Base-by-base conservation (phyloP, 305 asterid species). In the Andrographis paniculata region DNA sequence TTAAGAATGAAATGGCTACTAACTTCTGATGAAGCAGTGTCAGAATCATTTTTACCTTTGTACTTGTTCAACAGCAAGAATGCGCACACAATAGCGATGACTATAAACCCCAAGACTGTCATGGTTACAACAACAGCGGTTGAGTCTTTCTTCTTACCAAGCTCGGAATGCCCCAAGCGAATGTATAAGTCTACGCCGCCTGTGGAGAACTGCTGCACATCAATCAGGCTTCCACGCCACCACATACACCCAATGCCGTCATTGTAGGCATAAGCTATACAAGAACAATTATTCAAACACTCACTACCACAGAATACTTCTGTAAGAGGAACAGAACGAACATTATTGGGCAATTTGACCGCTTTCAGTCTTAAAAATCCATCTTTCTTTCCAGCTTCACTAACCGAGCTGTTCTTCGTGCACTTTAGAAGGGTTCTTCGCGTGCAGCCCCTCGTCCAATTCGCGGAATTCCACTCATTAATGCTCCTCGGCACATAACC, bases 261-360 rank as follows among this genome's bases (percentile, higher is more conserved):
- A 30, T 64, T 62, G 46, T 48, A 60, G 1, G 87, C 62, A 58
- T 72, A 83, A 0, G 84, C 92, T 9, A 63, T 14, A 55, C 94
- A 80, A 20, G 80, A 72, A 57, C 92, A 80, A 19, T 73, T 56
- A 5, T 33, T 14, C 38, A 7, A 40, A 52, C 94, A 80, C 36
- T 18, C 51, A 7, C n/a, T 30, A 20, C 68, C 27, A 24, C 92
- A 83, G 13, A 15, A n/a, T 55, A 54, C 16, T 12, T 58, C 15
- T 63, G 38, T 8, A 67, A 64, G 28, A 74, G 75, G 47, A 82
- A 91, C 0, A 91, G 95, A 28, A 85, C 79, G n/a, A n/a, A n/a
- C n/a, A n/a, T n/a, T n/a, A n/a, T n/a, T n/a, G n/a, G n/a, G n/a
- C n/a, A n/a, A n/a, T 63, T 80, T 85, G 55, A 73, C 51, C 9